phyloP scores from a whole-genome alignment of 2,329 filamentous ascomycete species.

The Penicillium sp. region DNA sequence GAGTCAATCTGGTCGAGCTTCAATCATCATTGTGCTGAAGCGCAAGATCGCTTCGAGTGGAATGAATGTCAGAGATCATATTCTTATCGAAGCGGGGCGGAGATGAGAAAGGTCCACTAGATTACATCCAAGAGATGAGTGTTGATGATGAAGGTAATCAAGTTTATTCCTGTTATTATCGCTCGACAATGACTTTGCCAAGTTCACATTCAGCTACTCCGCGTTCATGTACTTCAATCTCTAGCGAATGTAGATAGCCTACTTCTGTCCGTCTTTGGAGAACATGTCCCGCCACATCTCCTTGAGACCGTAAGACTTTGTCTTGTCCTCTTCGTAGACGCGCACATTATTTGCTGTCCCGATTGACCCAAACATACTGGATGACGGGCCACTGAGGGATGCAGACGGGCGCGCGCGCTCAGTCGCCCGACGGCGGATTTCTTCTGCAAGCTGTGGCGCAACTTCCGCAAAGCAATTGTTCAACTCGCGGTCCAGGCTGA shows the following conservation, averaged over 20 bases:
- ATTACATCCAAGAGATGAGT: background rate
- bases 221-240: background rate
- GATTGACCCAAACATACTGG: constrained; percentile 63
- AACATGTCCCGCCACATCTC: constrained; percentile 89
- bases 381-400: constrained; percentile 26
- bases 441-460: constrained; percentile 69
- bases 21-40: too few species aligned
- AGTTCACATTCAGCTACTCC: background rate
- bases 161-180: background rate
- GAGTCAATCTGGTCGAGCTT: background rate
- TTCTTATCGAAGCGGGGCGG: background rate
- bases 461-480: constrained; percentile 79
- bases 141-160: background rate
- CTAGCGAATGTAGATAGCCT: background rate
- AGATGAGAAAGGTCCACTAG: background rate
- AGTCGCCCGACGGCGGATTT: constrained; percentile 68
- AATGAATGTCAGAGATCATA: background rate
- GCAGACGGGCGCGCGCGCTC: constrained; percentile 43
- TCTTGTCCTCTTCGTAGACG: constrained; percentile 71
- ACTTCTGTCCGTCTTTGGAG: constrained; percentile 18
- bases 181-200: background rate
- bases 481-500: constrained; percentile 77
- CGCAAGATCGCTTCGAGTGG: background rate
- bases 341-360: constrained; percentile 47
- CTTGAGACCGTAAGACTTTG: constrained; percentile 75